phyloP scores from a whole-genome alignment of 345 rosid genomes.

The Atalantia buxifolia region DNA sequence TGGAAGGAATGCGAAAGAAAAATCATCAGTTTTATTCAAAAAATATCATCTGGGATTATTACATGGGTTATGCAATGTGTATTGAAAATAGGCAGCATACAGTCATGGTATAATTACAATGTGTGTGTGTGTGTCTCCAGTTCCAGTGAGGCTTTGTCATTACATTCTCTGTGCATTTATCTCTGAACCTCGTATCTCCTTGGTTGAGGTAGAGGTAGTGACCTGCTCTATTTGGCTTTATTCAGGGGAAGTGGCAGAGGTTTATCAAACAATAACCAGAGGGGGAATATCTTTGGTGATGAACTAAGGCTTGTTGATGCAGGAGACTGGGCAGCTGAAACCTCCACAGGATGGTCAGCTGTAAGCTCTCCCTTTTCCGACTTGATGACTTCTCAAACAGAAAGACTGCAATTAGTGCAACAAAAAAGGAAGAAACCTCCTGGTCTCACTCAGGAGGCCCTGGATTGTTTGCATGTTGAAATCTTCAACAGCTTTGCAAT shows the following conservation, averaged over 20 bases:
- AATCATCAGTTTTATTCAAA: neutral
- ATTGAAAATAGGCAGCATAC: neutral
- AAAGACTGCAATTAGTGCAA: conserved; percentile 24
- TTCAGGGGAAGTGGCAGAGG: conserved; percentile 40
- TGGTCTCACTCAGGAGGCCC: conserved; percentile 59
- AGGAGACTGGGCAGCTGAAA: conserved; percentile 40
- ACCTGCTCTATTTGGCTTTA: conserved; percentile 17
- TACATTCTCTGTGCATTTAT: neutral
- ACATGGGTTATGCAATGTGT: neutral
- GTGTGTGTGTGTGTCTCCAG: neutral
- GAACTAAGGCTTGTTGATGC: conserved; percentile 45
- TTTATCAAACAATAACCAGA: conserved; percentile 10
- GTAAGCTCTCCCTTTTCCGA: conserved; percentile 20
- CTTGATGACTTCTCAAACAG: conserved; percentile 27
- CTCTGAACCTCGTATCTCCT: neutral
- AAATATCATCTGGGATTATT: neutral
- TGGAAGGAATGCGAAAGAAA: neutral
- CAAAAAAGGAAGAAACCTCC: conserved; percentile 59
- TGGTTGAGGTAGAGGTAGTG: neutral
- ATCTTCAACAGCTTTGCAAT: conserved; percentile 33
- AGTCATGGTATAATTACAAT: neutral
- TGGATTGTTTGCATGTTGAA: conserved; percentile 47
- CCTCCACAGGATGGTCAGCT: conserved; percentile 18
- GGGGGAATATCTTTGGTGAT: conserved; percentile 28
- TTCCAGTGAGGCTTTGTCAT: neutral